Evolutionary conservation across 2,329 filamentous ascomycete species (phyloP), one percentile per base, ranked within the genome.

Genomic region (Colletotrichum tofieldiae): DNA sequence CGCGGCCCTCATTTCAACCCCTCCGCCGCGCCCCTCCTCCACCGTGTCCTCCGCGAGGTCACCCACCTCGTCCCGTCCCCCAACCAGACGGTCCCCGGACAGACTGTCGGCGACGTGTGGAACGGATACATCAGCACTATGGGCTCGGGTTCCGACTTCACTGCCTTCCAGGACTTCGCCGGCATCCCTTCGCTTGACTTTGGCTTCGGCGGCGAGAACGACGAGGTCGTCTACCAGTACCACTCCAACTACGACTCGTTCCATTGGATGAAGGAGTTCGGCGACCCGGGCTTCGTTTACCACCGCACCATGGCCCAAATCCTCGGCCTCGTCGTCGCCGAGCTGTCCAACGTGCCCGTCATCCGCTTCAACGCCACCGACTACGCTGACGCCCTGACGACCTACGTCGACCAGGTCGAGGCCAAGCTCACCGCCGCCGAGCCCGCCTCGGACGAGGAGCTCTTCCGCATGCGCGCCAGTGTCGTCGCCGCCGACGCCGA

Each of bases 241-340:
- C 95, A 98, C 83, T 92, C 92, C 80, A 97, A 98, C 84, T 97
- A 97, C 81, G 95, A 97, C 80, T 94, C 91, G 77, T 96, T 95
- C 81, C 86, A 93, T 81, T 98, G 95, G 95, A 97, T 97, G 94
- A 88, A 91, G 66, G 89, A 88, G 32, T 96, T 90, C 74, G 94
- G 94, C 52, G 95, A 98, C 77, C 86, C 86, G 2, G 88, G 86
- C 29, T 92, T 90, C 68, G 84, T 87, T 56, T 93, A 94, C 77
- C 93, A 94, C 81, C 81, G 86, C 73, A 85, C 92, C 59, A 89
- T 91, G 84, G 87, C 92, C 2, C 92, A 93, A 78, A 80, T 95
- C 16, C 86, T 92, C 55, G 89, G 88, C 23, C 79, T 94, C 52
- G 83, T 91, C 29, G 84, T 90, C 1, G 90, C 90, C 5, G 88